A percentile compares a stretch with the other conserved stretches of the same genome.
These are phyloP conservation scores for Huntiella savannae DNA, from an alignment of 2,329 filamentous ascomycete genomes.

Conservation along the genomic window DNA sequence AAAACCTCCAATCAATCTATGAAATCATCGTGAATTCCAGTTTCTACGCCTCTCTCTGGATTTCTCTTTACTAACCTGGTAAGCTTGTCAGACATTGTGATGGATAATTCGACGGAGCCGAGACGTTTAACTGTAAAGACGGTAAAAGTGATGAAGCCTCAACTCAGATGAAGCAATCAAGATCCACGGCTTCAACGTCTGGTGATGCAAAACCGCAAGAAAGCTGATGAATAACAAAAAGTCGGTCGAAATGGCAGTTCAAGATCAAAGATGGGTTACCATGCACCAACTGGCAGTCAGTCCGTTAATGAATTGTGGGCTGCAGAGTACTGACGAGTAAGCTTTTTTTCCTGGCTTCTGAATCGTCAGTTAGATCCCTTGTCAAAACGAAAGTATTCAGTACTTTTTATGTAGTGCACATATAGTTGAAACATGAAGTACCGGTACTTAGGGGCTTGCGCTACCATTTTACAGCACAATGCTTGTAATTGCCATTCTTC, in stretches of 20 bases:
- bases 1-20: not conserved
- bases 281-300: conserved; percentile 53
- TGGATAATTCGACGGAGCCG: not conserved
- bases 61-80: conserved; percentile 50
- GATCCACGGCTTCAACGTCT: not conserved
- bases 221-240: not conserved
- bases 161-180: not conserved
- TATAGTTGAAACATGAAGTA: not conserved
- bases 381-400: not conserved
- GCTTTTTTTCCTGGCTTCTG: conserved; percentile 22
- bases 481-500: no score
- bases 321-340: conserved; percentile 20
- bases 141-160: not conserved
- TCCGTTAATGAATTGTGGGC: conserved; percentile 16
- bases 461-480: no score
- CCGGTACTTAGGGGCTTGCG: not conserved
- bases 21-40: no score
- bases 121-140: not conserved
- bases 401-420: no score
- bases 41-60: no score
- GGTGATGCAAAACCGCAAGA: not conserved
- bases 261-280: not conserved
- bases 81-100: conserved; percentile 73
- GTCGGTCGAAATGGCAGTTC: not conserved
- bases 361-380: conserved; percentile 19